These are phyloP conservation scores for Emmonsiellopsis sp. DNA, from an alignment of 2,329 filamentous ascomycete species.

Conservation along the genomic window DNA sequence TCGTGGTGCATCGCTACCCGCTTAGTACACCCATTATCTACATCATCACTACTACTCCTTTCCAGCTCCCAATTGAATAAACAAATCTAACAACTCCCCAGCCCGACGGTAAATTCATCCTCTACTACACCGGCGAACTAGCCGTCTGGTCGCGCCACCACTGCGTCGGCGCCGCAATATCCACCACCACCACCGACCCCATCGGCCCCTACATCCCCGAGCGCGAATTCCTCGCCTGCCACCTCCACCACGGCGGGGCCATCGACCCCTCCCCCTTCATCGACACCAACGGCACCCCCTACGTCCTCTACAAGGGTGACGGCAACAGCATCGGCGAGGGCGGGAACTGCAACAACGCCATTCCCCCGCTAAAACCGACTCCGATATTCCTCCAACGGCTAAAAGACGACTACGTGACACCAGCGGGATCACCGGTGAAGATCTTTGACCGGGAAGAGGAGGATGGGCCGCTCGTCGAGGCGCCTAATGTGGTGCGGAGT, in stretches of 20 bases:
- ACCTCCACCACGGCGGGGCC: slow-evolving; percentile 45
- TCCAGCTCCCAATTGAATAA: not conserved
- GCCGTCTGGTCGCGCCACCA: slow-evolving; percentile 34
- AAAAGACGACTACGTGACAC: slow-evolving; percentile 40
- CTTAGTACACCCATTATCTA: not conserved
- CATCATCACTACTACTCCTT: not conserved
- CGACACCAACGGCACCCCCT: slow-evolving; percentile 46
- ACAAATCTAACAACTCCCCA: slow-evolving; percentile 6
- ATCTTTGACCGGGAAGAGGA: slow-evolving; percentile 52
- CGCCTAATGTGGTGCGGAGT: slow-evolving; percentile 40
- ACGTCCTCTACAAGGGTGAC: slow-evolving; percentile 57
- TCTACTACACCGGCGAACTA: slow-evolving; percentile 49
- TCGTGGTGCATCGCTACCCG: no score
- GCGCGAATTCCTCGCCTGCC: slow-evolving; percentile 43
- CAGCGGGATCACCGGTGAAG: slow-evolving; percentile 42
- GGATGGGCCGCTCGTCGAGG: slow-evolving; percentile 55
- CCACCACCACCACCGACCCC: slow-evolving; percentile 13
- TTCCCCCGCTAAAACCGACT: slow-evolving; percentile 20
- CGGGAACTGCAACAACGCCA: slow-evolving; percentile 37
- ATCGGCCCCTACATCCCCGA: slow-evolving; percentile 40
- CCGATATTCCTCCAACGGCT: slow-evolving; percentile 32
- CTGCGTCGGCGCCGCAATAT: slow-evolving; percentile 50
- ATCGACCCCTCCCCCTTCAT: slow-evolving; percentile 54
- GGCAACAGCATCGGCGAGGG: slow-evolving; percentile 46
- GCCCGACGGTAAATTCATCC: slow-evolving; percentile 42